A percentile compares a stretch with the other conserved stretches of the same genome.
Evolutionary conservation across 2,329 filamentous ascomycete species (phyloP).

Genomic region (Colletotrichum cordylinicola): DNA sequence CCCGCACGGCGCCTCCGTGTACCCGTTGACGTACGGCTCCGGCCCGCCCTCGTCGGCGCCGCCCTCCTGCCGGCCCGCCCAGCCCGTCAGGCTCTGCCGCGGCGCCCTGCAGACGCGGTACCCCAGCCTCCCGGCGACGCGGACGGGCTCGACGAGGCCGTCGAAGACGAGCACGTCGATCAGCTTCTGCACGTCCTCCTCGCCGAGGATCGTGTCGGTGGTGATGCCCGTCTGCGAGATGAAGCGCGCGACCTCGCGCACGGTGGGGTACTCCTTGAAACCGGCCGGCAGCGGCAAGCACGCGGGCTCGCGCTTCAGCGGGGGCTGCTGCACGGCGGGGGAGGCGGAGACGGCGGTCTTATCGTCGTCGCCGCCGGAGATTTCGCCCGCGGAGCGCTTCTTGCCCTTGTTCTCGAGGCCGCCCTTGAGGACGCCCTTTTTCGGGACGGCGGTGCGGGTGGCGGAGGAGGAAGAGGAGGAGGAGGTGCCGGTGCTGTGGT

Average conservation of each 20-base stretch:
- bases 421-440: constrained; percentile 61
- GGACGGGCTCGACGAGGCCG: constrained; percentile 75
- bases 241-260: constrained; percentile 76
- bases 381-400: constrained; percentile 58
- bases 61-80: constrained; percentile 41
- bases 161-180: constrained; percentile 91
- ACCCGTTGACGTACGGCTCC: constrained; percentile 67
- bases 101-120: constrained; percentile 59
- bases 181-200: constrained; percentile 83
- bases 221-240: constrained; percentile 74
- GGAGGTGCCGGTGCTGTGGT: constrained; percentile 49
- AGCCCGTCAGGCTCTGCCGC: constrained; percentile 47
- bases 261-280: constrained; percentile 81
- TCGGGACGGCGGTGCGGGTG: constrained; percentile 52
- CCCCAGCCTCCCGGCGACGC: constrained; percentile 52
- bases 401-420: constrained; percentile 47
- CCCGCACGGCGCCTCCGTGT: constrained; percentile 90
- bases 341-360: background rate
- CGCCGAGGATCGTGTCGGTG: constrained; percentile 72
- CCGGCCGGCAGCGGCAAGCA: constrained; percentile 65
- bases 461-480: constrained; percentile 30
- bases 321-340: constrained; percentile 31
- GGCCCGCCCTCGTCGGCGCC: constrained; percentile 41
- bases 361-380: constrained; percentile 40
- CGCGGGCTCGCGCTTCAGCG: constrained; percentile 38